A percentile compares a stretch with the other conserved stretches of the same genome.
phyloP scores from a whole-genome alignment of 768 basidiomycete genomes.

The Tulasnella sp. region DNA sequence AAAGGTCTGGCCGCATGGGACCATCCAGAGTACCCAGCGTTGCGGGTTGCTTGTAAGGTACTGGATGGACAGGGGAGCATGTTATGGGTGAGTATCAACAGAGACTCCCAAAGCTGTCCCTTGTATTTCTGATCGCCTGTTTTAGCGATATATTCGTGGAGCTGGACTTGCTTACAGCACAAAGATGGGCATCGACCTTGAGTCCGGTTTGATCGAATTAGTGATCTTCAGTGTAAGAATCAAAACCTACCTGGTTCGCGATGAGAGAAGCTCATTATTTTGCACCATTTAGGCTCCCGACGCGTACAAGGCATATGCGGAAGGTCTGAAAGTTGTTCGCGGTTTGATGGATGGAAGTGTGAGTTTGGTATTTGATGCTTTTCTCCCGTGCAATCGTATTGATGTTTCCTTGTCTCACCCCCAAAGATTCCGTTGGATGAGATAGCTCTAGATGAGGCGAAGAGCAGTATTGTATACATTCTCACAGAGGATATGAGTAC shows the following conservation, averaged over 20 bases:
- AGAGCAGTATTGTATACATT: constrained; percentile 78
- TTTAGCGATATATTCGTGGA: constrained; percentile 76
- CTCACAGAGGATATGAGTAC: constrained; percentile 78
- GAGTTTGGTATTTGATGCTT: too few relatives aligned
- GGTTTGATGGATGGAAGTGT: constrained; percentile 78
- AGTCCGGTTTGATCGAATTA: constrained; percentile 65
- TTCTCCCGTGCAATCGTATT: background rate
- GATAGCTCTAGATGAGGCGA: constrained; percentile 75
- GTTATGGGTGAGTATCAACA: constrained; percentile 83
- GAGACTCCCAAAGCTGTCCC: too few relatives aligned
- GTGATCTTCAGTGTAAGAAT: constrained; percentile 57
- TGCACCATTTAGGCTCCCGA: constrained; percentile 55
- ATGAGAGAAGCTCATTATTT: too few relatives aligned
- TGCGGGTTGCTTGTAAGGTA: constrained; percentile 72
- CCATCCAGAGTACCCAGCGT: constrained; percentile 72
- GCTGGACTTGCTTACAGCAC: constrained; percentile 94
- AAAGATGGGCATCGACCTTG: constrained; percentile 55
- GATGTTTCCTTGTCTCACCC: background rate
- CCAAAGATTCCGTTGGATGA: constrained; percentile 67
- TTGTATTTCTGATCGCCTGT: background rate
- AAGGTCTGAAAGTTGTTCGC: constrained; percentile 62
- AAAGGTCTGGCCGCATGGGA: constrained; percentile 68
- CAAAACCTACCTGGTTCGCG: too few relatives aligned
- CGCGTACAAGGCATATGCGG: constrained; percentile 62
- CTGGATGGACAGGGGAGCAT: constrained; percentile 90